phyloP scores from a whole-genome alignment of 129 eudicot species.

The Escallonia rubra region DNA sequence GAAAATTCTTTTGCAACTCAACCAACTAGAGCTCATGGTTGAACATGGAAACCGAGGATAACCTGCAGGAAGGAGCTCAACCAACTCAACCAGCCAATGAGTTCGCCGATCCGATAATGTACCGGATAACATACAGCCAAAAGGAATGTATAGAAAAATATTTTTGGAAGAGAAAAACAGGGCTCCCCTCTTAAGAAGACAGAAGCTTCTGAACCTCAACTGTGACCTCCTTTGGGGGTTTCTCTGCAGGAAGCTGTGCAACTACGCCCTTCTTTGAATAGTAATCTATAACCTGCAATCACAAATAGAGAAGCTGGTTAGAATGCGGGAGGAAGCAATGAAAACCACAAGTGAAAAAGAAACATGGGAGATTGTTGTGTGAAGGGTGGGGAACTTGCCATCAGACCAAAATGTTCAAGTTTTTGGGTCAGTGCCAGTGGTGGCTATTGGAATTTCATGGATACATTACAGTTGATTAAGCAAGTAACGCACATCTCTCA shows the following conservation, averaged over 20 bases:
- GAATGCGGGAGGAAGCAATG: not conserved
- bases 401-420: not conserved
- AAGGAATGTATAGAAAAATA: not conserved
- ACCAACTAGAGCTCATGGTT: not conserved
- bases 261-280: conserved; percentile 38
- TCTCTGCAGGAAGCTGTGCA: conserved; percentile 47
- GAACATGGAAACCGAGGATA: not conserved
- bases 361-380: not conserved
- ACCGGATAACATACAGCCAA: conserved; percentile 10
- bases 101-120: conserved; percentile 14
- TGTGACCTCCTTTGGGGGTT: conserved; percentile 31
- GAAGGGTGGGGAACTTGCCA: not conserved
- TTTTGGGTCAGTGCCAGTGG: not conserved
- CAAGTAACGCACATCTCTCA: too few relatives aligned
- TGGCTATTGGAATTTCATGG: not conserved
- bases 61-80: not conserved
- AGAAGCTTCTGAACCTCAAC: conserved; percentile 34
- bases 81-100: not conserved
- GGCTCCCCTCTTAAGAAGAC: conserved; percentile 15
- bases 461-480: too few relatives aligned
- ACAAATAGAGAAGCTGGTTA: too few relatives aligned
- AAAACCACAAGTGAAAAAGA: not conserved
- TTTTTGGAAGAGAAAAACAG: not conserved
- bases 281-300: conserved; percentile 39
- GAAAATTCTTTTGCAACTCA: not conserved